Evolutionary conservation across 1,284 basidiomycete species (phyloP).

Genomic region (Malassezia obtusa): DNA sequence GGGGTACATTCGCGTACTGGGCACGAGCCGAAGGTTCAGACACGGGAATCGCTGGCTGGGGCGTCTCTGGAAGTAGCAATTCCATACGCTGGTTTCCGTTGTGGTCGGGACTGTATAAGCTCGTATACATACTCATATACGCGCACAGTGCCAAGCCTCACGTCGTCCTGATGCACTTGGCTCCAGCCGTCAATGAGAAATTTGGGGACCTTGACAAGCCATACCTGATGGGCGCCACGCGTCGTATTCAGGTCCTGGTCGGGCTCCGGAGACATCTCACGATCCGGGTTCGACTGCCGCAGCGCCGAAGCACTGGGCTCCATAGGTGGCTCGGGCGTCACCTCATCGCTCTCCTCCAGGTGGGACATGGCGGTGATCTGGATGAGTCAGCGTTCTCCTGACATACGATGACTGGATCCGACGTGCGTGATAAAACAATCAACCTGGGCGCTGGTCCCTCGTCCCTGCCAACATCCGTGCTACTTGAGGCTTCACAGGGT

Average conservation of each 20-base stretch:
- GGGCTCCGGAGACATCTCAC: conserved; percentile 31
- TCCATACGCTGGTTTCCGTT: conserved; percentile 42
- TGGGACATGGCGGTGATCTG: neutral
- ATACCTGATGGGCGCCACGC: conserved; percentile 31
- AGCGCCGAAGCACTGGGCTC: conserved; percentile 12
- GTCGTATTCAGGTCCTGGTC: conserved; percentile 40
- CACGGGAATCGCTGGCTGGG: conserved; percentile 25
- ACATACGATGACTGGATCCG: neutral
- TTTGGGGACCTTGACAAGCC: conserved; percentile 51
- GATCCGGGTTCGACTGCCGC: conserved; percentile 6
- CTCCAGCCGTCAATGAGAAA: conserved; percentile 53
- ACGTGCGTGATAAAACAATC: conserved; percentile 31
- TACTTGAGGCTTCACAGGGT: conserved; percentile 39
- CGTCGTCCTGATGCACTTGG: conserved; percentile 50
- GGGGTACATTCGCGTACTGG: conserved; percentile 23
- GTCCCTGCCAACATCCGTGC: conserved; percentile 38
- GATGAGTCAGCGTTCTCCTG: neutral
- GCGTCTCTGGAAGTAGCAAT: conserved; percentile 33
- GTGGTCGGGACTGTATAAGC: conserved; percentile 24
- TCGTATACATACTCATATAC: conserved; percentile 49
- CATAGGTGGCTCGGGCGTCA: conserved; percentile 17
- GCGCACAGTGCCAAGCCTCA: conserved; percentile 51
- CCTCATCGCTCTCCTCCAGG: conserved; percentile 15
- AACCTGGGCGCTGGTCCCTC: conserved; percentile 47
- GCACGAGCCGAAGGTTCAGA: conserved; percentile 16